A percentile compares a stretch with the other conserved stretches of the same genome.
Conservation (phyloP, 2,329 filamentous ascomycete genomes). For the Rutstroemia sp. region DNA sequence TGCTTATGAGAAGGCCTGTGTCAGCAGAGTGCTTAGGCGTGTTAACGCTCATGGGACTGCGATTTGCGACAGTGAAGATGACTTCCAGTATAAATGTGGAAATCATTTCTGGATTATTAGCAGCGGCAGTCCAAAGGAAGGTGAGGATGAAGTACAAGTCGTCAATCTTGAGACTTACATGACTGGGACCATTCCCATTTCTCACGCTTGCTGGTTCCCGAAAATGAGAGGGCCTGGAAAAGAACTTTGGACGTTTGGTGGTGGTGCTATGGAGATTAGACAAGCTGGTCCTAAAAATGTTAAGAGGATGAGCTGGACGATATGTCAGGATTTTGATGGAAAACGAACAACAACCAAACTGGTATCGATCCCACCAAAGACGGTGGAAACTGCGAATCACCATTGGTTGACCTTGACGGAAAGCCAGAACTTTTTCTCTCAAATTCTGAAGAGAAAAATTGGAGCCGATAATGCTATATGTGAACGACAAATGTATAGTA, state of each 20-base stretch:
- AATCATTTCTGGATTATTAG: conserved; percentile 21
- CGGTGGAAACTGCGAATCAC: neutral
- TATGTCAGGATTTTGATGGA: conserved; percentile 18
- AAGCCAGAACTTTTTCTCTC: neutral
- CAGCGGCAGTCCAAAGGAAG: neutral
- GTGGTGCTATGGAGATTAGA: conserved; percentile 3
- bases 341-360: conserved; percentile 8
- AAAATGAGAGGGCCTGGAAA: conserved; percentile 12
- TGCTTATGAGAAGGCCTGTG: conserved; percentile 11
- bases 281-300: conserved; percentile 8
- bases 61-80: conserved; percentile 10
- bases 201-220: conserved; percentile 22
- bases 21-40: conserved; percentile 3
- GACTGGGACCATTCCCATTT: conserved; percentile 12
- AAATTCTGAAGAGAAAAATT: neutral
- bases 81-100: conserved; percentile 13
- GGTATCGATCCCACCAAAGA: conserved; percentile 12
- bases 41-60: conserved; percentile 20
- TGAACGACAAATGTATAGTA: no score
- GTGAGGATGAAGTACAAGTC: conserved; percentile 13
- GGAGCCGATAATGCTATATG: neutral
- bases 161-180: conserved; percentile 21
- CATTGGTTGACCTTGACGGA: neutral
- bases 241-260: conserved; percentile 21
- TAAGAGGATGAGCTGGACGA: conserved; percentile 14